A percentile compares a stretch with the other conserved stretches of the same genome.
These are phyloP conservation scores for Trypanosoma conorhini DNA, from an alignment of 208 protist species.

Conservation along the genomic window DNA sequence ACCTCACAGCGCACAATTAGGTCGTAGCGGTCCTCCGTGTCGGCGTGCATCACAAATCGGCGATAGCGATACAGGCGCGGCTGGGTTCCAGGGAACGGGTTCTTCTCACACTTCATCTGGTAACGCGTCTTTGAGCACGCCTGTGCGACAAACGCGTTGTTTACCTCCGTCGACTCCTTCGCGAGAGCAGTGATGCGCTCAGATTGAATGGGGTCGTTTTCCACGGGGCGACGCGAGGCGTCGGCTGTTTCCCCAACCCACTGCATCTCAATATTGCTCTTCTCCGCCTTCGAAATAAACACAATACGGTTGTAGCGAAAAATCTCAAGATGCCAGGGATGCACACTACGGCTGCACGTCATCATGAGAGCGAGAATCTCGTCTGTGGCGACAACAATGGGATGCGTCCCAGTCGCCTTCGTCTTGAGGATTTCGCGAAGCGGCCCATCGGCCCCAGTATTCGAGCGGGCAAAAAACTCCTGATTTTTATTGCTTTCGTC, in stretches of 20 bases:
- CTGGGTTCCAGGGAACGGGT: conserved; percentile 65
- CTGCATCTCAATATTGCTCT: conserved; percentile 71
- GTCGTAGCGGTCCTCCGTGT: conserved; percentile 71
- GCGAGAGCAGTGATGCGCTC: conserved; percentile 68
- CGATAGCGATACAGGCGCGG: conserved; percentile 87
- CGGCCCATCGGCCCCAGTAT: conserved; percentile 46
- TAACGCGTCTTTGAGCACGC: conserved; percentile 53
- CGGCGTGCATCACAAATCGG: conserved; percentile 71
- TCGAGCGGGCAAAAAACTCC: conserved; percentile 34
- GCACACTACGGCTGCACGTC: conserved; percentile 67
- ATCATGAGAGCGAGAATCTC: conserved; percentile 83
- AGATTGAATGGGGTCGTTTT: conserved; percentile 47
- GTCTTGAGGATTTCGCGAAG: conserved; percentile 60
- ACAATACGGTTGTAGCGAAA: conserved; percentile 47
- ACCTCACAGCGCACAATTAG: conserved; percentile 87
- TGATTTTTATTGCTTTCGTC: conserved; percentile 34
- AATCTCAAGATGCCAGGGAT: conserved; percentile 82
- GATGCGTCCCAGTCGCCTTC: conserved; percentile 30
- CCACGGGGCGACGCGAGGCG: conserved; percentile 46
- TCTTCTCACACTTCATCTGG: conserved; percentile 54
- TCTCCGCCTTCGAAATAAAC: conserved; percentile 59
- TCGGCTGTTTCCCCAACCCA: conserved; percentile 86
- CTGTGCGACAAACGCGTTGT: conserved; percentile 65
- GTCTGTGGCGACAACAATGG: conserved; percentile 76
- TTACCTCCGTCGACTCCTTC: conserved; percentile 72